A percentile compares a stretch with the other conserved stretches of the same genome.
Conservation (phyloP, 345 rosid species). For the thale cress (Arabidopsis thaliana) region TAIR10.1 NC_003070.9:30142001-30142500, state of each 20-base stretch:
- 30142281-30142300: slow-evolving; percentile 29
- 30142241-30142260: background rate
- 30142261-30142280: slow-evolving; percentile 21
- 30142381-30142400: slow-evolving; percentile 54
- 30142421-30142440: slow-evolving; percentile 51
- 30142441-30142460: slow-evolving; percentile 61
- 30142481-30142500: background rate
- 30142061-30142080: slow-evolving; percentile 44
- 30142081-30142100: slow-evolving; percentile 38
- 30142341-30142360: slow-evolving; percentile 38
- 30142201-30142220: slow-evolving; percentile 35
- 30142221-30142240: slow-evolving; percentile 28
- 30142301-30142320: slow-evolving; percentile 39
- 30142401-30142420: slow-evolving; percentile 53
- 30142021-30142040: slow-evolving; percentile 37
- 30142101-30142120: slow-evolving; percentile 20
- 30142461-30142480: slow-evolving; percentile 61
- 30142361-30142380: slow-evolving; percentile 51
- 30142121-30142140: slow-evolving; percentile 56
- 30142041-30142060: slow-evolving; percentile 46
- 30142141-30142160: slow-evolving; percentile 49
- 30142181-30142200: slow-evolving; percentile 13
- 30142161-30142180: slow-evolving; percentile 29
- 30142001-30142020: slow-evolving; percentile 41
- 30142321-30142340: slow-evolving; percentile 46